Evolutionary conservation across 805 yeast genomes (phyloP).

Genomic region (Vanderwaltozyma verrucispora): DNA sequence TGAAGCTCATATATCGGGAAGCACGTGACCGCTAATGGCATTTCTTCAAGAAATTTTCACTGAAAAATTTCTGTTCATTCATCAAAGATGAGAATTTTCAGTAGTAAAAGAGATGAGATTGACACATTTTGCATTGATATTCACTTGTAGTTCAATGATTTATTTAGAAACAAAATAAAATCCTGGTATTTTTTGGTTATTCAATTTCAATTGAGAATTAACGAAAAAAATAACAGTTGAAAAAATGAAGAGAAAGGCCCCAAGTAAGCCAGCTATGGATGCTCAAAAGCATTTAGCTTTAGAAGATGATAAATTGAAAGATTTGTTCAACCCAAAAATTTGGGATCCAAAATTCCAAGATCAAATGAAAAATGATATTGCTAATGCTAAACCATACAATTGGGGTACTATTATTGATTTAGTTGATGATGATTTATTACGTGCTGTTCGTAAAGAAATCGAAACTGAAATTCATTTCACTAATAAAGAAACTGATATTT

Average conservation of each 20-base stretch:
- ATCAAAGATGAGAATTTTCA: no score
- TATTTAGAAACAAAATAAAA: no score
- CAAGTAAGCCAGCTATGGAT: slow-evolving; percentile 2
- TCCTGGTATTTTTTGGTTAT: no score
- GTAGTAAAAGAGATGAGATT: no score
- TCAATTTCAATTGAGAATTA: no score
- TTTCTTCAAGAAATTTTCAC: no score
- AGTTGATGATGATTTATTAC: slow-evolving; percentile 63
- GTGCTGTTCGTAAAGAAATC: slow-evolving; percentile 79
- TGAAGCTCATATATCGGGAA: no score
- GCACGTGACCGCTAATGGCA: no score
- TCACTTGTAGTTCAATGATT: no score
- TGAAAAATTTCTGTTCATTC: no score
- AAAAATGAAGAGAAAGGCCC: slow-evolving; percentile 11
- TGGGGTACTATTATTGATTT: slow-evolving; percentile 80
- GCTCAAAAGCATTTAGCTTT: slow-evolving; percentile 12
- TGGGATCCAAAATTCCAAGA: slow-evolving; percentile 35
- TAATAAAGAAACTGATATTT: slow-evolving; percentile 92
- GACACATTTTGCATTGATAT: no score
- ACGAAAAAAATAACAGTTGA: no score
- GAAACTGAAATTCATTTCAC: slow-evolving; percentile 79
- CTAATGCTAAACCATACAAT: slow-evolving; percentile 62
- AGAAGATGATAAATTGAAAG: slow-evolving; percentile 27
- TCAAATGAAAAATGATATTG: slow-evolving; percentile 35
- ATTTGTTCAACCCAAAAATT: slow-evolving; percentile 38